Conservation (phyloP, 2,329 filamentous ascomycete genomes). For the Chaetomium sp. region DNA sequence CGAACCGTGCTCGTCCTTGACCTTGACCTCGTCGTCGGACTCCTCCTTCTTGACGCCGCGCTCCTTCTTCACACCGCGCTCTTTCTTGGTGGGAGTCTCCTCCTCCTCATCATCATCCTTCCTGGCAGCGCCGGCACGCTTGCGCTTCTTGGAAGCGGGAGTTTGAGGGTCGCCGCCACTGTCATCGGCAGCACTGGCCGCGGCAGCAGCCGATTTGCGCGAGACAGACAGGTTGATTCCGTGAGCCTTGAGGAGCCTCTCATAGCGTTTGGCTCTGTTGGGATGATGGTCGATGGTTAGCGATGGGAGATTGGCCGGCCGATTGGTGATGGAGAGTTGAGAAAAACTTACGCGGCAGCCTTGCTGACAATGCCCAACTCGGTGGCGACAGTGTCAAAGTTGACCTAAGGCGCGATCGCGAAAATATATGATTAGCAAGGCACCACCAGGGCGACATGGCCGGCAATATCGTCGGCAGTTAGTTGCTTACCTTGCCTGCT, state of each 20-base stretch:
- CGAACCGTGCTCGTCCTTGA: conserved; percentile 25
- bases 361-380: conserved; percentile 66
- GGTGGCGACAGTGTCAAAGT: conserved; percentile 65
- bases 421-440: conserved; percentile 17
- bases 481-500: conserved; percentile 57
- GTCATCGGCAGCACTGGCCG: background rate
- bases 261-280: conserved; percentile 37
- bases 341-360: conserved; percentile 67
- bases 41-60: conserved; percentile 25
- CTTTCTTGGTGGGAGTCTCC: conserved; percentile 32
- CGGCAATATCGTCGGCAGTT: background rate
- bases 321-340: background rate
- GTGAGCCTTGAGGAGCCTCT: conserved; percentile 37
- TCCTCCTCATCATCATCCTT: conserved; percentile 16
- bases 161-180: conserved; percentile 11
- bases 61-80: conserved; percentile 26
- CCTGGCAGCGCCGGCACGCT: conserved; percentile 12
- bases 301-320: background rate
- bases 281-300: background rate
- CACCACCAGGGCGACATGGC: background rate
- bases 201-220: conserved; percentile 16
- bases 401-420: conserved; percentile 54
- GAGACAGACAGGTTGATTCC: conserved; percentile 19
- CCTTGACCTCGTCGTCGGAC: conserved; percentile 3
- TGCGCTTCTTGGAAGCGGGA: conserved; percentile 23